A percentile compares a stretch with the other conserved stretches of the same genome.
phyloP scores from a whole-genome alignment of 1,284 basidiomycete genomes.

The Phylloboletellus chloephorus region DNA sequence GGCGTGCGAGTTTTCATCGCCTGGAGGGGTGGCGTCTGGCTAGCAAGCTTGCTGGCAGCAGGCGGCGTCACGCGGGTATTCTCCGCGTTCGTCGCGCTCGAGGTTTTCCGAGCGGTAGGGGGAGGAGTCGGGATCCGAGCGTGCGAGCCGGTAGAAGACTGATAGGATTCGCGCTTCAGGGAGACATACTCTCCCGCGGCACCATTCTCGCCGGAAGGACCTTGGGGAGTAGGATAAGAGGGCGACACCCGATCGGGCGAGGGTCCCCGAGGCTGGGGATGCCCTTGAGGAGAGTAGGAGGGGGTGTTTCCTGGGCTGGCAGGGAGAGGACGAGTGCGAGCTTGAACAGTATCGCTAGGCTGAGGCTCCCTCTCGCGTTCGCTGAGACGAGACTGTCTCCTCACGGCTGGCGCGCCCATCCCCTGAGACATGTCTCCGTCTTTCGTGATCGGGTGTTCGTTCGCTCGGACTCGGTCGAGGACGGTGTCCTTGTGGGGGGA shows the following conservation, averaged over 20 bases:
- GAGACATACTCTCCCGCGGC: slow-evolving; percentile 40
- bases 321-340: slow-evolving; percentile 42
- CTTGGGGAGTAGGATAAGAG: slow-evolving; percentile 45
- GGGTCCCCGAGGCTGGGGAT: slow-evolving; percentile 28
- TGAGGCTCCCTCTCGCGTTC: slow-evolving; percentile 40
- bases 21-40: slow-evolving; percentile 55
- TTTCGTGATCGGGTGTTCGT: slow-evolving; percentile 51
- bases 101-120: slow-evolving; percentile 32
- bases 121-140: slow-evolving; percentile 31
- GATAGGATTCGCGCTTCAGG: slow-evolving; percentile 47
- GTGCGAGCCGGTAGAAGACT: slow-evolving; percentile 20
- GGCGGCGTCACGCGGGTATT: slow-evolving; percentile 41
- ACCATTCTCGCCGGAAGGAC: slow-evolving; percentile 50
- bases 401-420: slow-evolving; percentile 5
- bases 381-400: slow-evolving; percentile 29
- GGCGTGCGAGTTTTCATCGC: slow-evolving; percentile 54
- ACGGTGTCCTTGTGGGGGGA: slow-evolving; percentile 48
- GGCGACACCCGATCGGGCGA: slow-evolving; percentile 55
- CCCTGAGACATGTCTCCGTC: slow-evolving; percentile 38
- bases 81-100: slow-evolving; percentile 33
- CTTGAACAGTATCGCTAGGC: slow-evolving; percentile 48
- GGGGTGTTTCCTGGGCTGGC: slow-evolving; percentile 42
- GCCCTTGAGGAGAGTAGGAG: slow-evolving; percentile 39
- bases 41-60: slow-evolving; percentile 38
- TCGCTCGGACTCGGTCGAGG: slow-evolving; percentile 49